These are phyloP conservation scores for Daldinia decipiens DNA, from an alignment of 495 filamentous ascomycete genomes.

Conservation along the genomic window DNA sequence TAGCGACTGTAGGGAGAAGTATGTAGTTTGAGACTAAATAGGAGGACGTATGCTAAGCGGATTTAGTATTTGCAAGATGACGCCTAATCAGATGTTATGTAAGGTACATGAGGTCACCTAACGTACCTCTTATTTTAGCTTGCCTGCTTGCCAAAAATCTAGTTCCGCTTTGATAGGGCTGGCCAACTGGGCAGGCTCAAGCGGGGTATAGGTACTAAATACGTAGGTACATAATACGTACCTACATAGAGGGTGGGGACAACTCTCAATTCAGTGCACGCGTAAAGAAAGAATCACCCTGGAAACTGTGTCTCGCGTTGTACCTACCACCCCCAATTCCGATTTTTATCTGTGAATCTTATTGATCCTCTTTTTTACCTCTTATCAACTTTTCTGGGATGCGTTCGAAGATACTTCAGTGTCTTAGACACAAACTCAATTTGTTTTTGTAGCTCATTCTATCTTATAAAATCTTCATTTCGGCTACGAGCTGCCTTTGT, in stretches of 20 bases:
- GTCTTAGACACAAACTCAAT: not conserved
- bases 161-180: slow-evolving; percentile 8
- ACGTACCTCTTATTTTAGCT: not conserved
- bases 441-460: not conserved
- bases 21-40: not conserved
- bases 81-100: not conserved
- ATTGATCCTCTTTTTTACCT: not conserved
- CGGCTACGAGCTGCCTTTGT: not conserved
- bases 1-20: slow-evolving; percentile 46
- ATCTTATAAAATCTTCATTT: not conserved
- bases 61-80: not conserved
- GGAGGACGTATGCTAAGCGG: slow-evolving; percentile 10
- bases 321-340: slow-evolving; percentile 3
- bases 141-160: not conserved
- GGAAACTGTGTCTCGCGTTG: slow-evolving; percentile 10
- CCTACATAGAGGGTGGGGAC: not conserved
- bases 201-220: not conserved
- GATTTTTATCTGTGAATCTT: slow-evolving; percentile 1
- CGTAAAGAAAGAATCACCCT: slow-evolving; percentile 8
- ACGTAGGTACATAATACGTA: too few species aligned
- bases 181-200: not conserved
- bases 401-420: not conserved
- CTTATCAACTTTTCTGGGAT: not conserved
- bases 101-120: not conserved
- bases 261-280: not conserved